phyloP scores from a whole-genome alignment of 345 rosid genomes.

The Salix koriyanagi region DNA sequence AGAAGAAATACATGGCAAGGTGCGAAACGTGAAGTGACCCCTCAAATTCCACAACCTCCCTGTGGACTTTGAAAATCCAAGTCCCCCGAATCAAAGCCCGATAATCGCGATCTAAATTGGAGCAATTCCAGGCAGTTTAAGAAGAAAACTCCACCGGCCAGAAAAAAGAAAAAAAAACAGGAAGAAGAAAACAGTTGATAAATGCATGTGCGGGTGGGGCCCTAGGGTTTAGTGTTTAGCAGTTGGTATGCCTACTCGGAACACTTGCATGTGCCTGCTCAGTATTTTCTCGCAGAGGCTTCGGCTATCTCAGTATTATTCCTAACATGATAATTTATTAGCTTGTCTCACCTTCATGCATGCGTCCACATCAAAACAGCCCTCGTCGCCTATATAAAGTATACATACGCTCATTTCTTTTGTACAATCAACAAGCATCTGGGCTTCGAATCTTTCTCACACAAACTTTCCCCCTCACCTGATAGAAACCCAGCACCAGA shows the following conservation, averaged over 20 bases:
- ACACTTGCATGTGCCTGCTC: conserved; percentile 61
- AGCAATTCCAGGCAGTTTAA: conserved; percentile 18
- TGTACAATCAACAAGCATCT: background rate
- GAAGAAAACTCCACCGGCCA: background rate
- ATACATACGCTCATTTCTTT: background rate
- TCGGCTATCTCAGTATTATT: background rate
- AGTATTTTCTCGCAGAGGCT: background rate
- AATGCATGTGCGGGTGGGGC: conserved; percentile 19
- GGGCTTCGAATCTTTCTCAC: background rate
- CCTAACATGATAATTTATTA: conserved; percentile 5
- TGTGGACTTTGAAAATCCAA: background rate
- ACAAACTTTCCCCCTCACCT: background rate
- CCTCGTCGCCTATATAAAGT: conserved; percentile 12
- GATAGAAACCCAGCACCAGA: background rate
- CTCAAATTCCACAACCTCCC: conserved; percentile 2
- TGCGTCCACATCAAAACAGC: conserved; percentile 13
- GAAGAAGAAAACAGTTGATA: background rate
- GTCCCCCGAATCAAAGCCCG: conserved; percentile 9
- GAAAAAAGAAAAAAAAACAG: too few relatives aligned
- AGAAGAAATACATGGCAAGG: background rate
- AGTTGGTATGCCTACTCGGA: conserved; percentile 13
- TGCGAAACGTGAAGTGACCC: background rate
- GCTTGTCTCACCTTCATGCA: conserved; percentile 15
- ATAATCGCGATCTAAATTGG: background rate
- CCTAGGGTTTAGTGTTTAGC: background rate